Conservation (phyloP, 2,329 filamentous ascomycete species). For the Penicillium sp. region DNA sequence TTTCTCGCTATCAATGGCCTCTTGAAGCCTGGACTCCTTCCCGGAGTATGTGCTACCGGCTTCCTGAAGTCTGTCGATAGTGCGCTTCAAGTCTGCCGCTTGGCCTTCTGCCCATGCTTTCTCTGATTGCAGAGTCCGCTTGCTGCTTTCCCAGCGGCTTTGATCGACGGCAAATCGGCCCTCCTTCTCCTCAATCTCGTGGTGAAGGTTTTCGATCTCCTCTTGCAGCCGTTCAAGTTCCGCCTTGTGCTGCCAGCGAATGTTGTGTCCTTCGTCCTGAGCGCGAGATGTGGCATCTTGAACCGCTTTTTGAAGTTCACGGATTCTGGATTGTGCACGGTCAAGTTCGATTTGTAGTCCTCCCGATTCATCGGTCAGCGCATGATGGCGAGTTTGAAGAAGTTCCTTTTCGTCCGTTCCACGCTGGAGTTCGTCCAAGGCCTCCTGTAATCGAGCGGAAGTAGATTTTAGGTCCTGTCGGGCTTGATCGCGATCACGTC, state of each 20-base stretch:
- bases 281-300: slow-evolving; percentile 57
- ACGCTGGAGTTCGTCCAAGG: slow-evolving; percentile 59
- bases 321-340: slow-evolving; percentile 43
- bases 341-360: slow-evolving; percentile 65
- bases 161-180: slow-evolving; percentile 68
- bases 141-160: slow-evolving; percentile 70
- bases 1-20: slow-evolving; percentile 67
- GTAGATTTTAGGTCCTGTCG: slow-evolving; percentile 43
- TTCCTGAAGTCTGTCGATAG: slow-evolving; percentile 67
- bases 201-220: slow-evolving; percentile 61
- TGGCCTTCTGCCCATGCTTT: slow-evolving; percentile 66
- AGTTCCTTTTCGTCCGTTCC: slow-evolving; percentile 64
- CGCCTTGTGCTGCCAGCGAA: slow-evolving; percentile 54
- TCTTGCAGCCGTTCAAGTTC: slow-evolving; percentile 56
- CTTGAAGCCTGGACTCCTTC: slow-evolving; percentile 66
- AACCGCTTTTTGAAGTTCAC: slow-evolving; percentile 50
- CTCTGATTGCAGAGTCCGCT: slow-evolving; percentile 63
- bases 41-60: slow-evolving; percentile 65
- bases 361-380: slow-evolving; percentile 63
- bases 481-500: slow-evolving; percentile 47
- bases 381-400: slow-evolving; percentile 66
- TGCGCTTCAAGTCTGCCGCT: slow-evolving; percentile 64
- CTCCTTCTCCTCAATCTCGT: slow-evolving; percentile 66
- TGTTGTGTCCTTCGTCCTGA: slow-evolving; percentile 59
- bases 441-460: slow-evolving; percentile 52